phyloP scores from a whole-genome alignment of 2,329 filamentous ascomycete species.

The Aspergillus ibericus region DNA sequence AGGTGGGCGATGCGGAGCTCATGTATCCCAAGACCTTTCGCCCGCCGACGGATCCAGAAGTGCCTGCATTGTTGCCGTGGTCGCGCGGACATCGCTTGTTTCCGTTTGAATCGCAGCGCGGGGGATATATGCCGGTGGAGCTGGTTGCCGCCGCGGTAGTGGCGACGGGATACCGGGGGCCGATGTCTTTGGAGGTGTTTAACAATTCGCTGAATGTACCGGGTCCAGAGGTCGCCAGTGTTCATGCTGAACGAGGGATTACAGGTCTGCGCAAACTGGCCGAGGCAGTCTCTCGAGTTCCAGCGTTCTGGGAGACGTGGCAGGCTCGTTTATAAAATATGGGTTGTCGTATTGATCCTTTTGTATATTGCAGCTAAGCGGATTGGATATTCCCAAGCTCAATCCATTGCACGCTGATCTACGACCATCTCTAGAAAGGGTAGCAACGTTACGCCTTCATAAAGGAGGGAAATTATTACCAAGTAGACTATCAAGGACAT shows the following conservation, averaged over 20 bases:
- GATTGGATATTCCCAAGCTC: background rate
- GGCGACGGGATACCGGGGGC: conserved; percentile 33
- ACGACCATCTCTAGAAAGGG: too few species aligned
- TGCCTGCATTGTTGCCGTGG: conserved; percentile 32
- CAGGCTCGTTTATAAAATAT: background rate
- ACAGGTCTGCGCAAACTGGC: conserved; percentile 20
- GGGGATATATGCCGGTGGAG: conserved; percentile 35
- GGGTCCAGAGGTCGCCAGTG: conserved; percentile 18
- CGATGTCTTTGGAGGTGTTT: conserved; percentile 36
- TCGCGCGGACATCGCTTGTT: conserved; percentile 33
- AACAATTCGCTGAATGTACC: conserved; percentile 28
- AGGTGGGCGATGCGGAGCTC: conserved; percentile 33
- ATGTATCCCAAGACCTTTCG: conserved; percentile 25
- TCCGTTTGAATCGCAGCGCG: conserved; percentile 26
- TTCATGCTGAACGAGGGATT: conserved; percentile 30
- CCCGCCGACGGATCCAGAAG: conserved; percentile 21
- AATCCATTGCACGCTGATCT: too few species aligned
- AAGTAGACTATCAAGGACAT: too few species aligned
- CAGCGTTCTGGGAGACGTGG: conserved; percentile 24
- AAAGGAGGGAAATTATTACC: too few species aligned
- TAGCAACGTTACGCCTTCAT: too few species aligned
- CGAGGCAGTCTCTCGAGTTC: conserved; percentile 15
- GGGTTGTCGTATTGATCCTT: background rate
- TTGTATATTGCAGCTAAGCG: background rate
- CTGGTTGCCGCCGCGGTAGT: conserved; percentile 33